Conservation (phyloP, 768 basidiomycete genomes). For the Tephrocybe sp. region DNA sequence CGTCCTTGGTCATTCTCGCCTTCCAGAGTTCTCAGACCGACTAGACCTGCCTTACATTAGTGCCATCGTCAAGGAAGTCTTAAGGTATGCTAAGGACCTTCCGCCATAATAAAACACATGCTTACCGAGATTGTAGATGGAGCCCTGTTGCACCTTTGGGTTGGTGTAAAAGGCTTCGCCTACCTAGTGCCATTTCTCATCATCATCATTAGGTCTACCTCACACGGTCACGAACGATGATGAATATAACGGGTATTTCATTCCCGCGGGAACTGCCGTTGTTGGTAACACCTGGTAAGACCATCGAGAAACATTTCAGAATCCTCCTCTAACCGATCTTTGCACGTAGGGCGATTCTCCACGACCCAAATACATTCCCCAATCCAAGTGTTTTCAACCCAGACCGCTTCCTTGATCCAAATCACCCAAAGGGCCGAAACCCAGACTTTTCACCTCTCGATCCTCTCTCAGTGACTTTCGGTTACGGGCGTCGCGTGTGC, state of each 20-base stretch:
- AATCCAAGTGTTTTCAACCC: conserved; percentile 49
- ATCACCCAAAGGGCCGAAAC: conserved; percentile 13
- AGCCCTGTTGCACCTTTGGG: conserved; percentile 29
- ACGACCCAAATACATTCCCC: conserved; percentile 42
- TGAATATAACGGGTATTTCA: conserved; percentile 39
- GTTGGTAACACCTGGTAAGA: conserved; percentile 41
- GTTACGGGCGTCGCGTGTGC: conserved; percentile 44
- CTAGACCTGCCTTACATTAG: conserved; percentile 36
- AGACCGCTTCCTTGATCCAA: conserved; percentile 37
- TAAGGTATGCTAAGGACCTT: conserved; percentile 22
- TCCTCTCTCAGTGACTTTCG: conserved; percentile 36
- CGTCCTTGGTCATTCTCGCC: conserved; percentile 25
- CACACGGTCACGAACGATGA: conserved; percentile 40
- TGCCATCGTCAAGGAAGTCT: conserved; percentile 38
- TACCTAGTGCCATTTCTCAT: background rate
- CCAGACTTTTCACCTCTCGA: conserved; percentile 30
- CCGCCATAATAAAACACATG: background rate
- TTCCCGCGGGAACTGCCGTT: conserved; percentile 43
- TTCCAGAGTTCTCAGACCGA: conserved; percentile 27
- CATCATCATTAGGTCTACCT: conserved; percentile 23
- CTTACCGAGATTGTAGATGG: conserved; percentile 20
- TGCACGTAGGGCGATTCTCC: conserved; percentile 51
- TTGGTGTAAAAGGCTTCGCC: conserved; percentile 6
- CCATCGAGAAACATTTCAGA: too few species aligned
- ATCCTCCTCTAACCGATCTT: too few species aligned